Base-by-base conservation (phyloP, 1,139 yeast genomes). In the Kluyveromyces marxianus region DNA sequence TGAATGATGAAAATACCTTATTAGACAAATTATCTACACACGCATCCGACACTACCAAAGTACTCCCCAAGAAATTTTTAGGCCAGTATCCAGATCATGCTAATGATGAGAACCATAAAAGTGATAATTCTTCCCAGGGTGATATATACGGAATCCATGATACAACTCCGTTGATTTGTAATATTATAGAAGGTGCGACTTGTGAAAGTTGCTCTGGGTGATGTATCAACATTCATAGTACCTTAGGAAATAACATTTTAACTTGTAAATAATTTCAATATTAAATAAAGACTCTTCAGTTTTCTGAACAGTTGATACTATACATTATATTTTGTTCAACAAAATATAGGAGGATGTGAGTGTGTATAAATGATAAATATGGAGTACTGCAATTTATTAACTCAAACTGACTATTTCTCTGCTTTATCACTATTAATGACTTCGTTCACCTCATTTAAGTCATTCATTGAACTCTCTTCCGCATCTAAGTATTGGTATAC, bases 1-100 rank as follows among this genome's bases (percentile, higher is more conserved):
- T 88, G n/a, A 49, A 35, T 25, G 45, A 42, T 2, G 51, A 49
- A n/a, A 49, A 47, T 33, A 49, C 51, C 5, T 38, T 49, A 26
- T 14, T 27, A 30, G 42, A 37, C 31, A 40, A 40, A 26, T 14
- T 14, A 14, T 14, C 21, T 14, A 14, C 21, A 14, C 21, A 14
- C 21, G 21, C 21, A 14, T 14, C 21, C 21, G 37, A 34, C 21
- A 33, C 32, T 34, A 21, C 38, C 7, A 28, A 34, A 26, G 7
- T 40, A 26, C 31, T 26, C 7, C 24, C 37, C 10, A 34, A 26
- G 25, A 35, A 26, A 21, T 40, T 40, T 34, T 14, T 40, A 4
- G 43, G 38, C 8, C 31, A 34, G 28, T 40, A 40, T n/a, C 43
- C 43, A 3, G 31, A 35, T 10, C 43, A 40, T 27, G 37, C 43